A percentile compares a stretch with the other conserved stretches of the same genome.
Evolutionary conservation across 2,329 filamentous ascomycete genomes (phyloP).

Genomic region (Dactylonectria macrodidyma): DNA sequence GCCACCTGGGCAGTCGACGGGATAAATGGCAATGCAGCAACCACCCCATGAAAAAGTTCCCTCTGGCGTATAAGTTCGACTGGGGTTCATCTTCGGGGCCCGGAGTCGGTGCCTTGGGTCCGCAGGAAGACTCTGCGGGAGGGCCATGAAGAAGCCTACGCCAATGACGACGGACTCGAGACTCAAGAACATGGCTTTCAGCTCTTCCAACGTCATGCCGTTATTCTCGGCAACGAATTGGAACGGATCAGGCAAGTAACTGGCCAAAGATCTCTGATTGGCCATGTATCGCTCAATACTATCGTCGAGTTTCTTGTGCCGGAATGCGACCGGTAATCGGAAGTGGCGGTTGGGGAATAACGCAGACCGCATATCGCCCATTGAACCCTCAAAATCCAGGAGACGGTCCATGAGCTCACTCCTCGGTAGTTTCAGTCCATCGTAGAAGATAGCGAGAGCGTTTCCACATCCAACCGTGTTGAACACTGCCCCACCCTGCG

Average conservation of each 20-base stretch:
- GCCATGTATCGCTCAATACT: constrained; percentile 67
- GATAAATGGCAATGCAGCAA: constrained; percentile 54
- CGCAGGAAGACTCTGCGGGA: constrained; percentile 51
- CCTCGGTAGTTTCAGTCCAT: constrained; percentile 18
- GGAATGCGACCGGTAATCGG: constrained; percentile 50
- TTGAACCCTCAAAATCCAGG: constrained; percentile 32
- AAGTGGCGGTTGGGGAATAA: constrained; percentile 45
- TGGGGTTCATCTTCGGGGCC: constrained; percentile 53
- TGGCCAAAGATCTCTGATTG: constrained; percentile 70
- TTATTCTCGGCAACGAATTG: constrained; percentile 62
- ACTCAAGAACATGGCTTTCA: constrained; percentile 52
- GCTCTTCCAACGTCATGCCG: constrained; percentile 50
- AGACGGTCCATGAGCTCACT: constrained; percentile 25
- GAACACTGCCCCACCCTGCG: constrained; percentile 20
- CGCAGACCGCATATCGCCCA: constrained; percentile 32
- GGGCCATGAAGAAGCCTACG: constrained; percentile 56
- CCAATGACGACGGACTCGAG: constrained; percentile 46
- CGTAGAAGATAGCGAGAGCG: constrained; percentile 27
- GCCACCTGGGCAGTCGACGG: constrained; percentile 56
- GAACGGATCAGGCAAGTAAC: constrained; percentile 73
- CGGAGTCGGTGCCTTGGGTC: constrained; percentile 53
- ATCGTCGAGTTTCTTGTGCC: constrained; percentile 54
- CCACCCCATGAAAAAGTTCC: constrained; percentile 57
- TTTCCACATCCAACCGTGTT: constrained; percentile 31
- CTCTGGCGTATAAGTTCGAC: constrained; percentile 53